Percentiles rank a stretch among this genome's conserved stretches.
These are phyloP conservation scores for Candida sp. DNA, from an alignment of 1,139 yeast species.

Conservation along the genomic window DNA sequence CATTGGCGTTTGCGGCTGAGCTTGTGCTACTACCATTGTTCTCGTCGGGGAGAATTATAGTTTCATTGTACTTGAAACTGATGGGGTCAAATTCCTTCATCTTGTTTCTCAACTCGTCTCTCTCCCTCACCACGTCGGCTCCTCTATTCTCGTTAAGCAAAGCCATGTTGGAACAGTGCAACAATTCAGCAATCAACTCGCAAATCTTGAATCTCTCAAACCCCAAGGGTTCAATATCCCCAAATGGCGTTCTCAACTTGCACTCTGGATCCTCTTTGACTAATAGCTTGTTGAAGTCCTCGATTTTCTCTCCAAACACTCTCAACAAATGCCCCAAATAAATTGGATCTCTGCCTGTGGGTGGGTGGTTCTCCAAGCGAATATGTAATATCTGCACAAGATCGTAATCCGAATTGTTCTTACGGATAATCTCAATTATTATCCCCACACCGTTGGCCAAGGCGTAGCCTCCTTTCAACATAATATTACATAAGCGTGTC, in stretches of 20 bases:
- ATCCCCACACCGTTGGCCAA: slow-evolving; percentile 96
- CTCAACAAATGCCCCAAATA: slow-evolving; percentile 87
- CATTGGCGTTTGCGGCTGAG: slow-evolving; percentile 34
- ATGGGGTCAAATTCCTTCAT: slow-evolving; percentile 52
- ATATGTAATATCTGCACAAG: slow-evolving; percentile 86
- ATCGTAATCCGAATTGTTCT: slow-evolving; percentile 96
- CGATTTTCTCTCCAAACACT: slow-evolving; percentile 78
- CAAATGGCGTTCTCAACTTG: slow-evolving; percentile 59
- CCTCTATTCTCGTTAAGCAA: slow-evolving; percentile 86
- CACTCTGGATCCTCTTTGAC: slow-evolving; percentile 21
- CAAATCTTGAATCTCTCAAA: slow-evolving; percentile 95
- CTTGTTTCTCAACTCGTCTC: slow-evolving; percentile 68
- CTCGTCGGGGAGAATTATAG: slow-evolving; percentile 40
- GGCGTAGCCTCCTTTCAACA: slow-evolving; percentile 93
- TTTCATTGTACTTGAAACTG: slow-evolving; percentile 52
- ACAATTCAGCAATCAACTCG: slow-evolving; percentile 90
- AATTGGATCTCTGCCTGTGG: slow-evolving; percentile 93
- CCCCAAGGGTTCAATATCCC: slow-evolving; percentile 82
- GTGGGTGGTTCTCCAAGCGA: slow-evolving; percentile 92
- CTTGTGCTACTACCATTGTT: slow-evolving; percentile 8
- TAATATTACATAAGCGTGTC: slow-evolving; percentile 71
- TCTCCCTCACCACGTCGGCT: slow-evolving; percentile 72
- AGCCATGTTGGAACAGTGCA: slow-evolving; percentile 98
- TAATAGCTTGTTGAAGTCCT: slow-evolving; percentile 56
- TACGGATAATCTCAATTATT: slow-evolving; percentile 92